Base-by-base conservation (phyloP, 306 rosid species). In the Benincasa hispida region DNA sequence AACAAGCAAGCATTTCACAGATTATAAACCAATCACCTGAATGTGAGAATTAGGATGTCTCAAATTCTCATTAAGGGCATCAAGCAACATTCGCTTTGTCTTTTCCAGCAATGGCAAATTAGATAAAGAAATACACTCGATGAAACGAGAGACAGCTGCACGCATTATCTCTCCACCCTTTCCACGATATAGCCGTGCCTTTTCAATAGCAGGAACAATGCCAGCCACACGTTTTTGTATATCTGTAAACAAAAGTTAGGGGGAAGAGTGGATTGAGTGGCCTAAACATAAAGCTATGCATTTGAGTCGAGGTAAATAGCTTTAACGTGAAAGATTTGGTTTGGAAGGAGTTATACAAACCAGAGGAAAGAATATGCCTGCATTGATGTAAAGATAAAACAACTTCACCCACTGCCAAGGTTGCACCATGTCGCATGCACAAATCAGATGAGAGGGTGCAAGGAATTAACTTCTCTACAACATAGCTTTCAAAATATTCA, bases 131-230 rank as follows among this genome's bases (percentile, higher is more conserved):
- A 94, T 84, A 53, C 97, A 92, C 85, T 89, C 95, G 21, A 90
- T 92, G 84, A 89, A 90, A 55, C 88, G 96, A 22, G 99, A 94
- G 81, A 92, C 99, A 84, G 99, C 89, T 63, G 90, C 81, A 34
- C 93, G 99, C 96, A 94, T 92, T 82, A 94, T 92, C 86, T 92
- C 97, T 80, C 99, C 97, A 80, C 99, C 99, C 86, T 90, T 94
- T 82, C 99, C 97, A 77, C 97, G 92, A 85, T 92, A 94, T 79
- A 92, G 90, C 2, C 96, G 91, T 77, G 95, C 99, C 86, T 92
- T 94, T 87, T 89, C 96, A 57, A 92, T 92, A 42, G 91, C 89
- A 66, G 96, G 95, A 77, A 92, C 92, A 45, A 92, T 86, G 67
- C 89, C 89, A 77, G 96, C 91, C 83, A 92, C 85, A 82, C 50